Evolutionary conservation across 2,329 filamentous ascomycete genomes (phyloP).

Genomic region (Ophiocordyceps unilateralis): DNA sequence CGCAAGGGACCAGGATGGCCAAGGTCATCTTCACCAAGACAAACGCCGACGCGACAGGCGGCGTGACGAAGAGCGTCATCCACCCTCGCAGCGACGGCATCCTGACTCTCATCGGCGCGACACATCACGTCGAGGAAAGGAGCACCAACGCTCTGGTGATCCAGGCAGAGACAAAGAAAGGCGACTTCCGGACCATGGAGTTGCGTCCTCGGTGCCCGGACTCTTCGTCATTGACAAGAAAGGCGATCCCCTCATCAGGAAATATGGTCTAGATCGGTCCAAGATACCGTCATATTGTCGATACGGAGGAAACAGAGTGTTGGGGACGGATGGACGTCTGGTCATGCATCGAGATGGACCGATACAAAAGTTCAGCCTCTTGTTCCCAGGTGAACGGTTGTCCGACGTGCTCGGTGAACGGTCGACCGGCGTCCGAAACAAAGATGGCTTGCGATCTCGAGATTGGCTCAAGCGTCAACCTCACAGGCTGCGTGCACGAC

Average conservation of each 20-base stretch:
- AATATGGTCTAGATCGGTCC: constrained; percentile 59
- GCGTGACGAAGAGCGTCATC: no score
- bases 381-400: constrained; percentile 21
- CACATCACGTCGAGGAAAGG: background rate
- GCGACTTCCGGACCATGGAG: background rate
- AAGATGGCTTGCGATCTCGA: constrained; percentile 29
- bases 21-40: background rate
- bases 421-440: constrained; percentile 15
- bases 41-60: background rate
- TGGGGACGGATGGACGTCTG: constrained; percentile 45
- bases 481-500: constrained; percentile 19
- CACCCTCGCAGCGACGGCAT: constrained; percentile 4
- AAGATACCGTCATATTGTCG: constrained; percentile 56
- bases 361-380: constrained; percentile 35
- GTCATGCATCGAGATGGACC: constrained; percentile 50
- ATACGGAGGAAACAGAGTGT: constrained; percentile 47
- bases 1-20: constrained; percentile 3
- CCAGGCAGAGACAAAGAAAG: no score
- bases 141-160: constrained; percentile 2
- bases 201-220: constrained; percentile 7
- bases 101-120: constrained; percentile 6
- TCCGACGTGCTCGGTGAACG: constrained; percentile 13
- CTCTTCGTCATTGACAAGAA: constrained; percentile 49
- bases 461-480: constrained; percentile 18
- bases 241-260: constrained; percentile 59